Evolutionary conservation across 2,329 filamentous ascomycete genomes (phyloP).

Genomic region (Trichophyton rubrum): DNA sequence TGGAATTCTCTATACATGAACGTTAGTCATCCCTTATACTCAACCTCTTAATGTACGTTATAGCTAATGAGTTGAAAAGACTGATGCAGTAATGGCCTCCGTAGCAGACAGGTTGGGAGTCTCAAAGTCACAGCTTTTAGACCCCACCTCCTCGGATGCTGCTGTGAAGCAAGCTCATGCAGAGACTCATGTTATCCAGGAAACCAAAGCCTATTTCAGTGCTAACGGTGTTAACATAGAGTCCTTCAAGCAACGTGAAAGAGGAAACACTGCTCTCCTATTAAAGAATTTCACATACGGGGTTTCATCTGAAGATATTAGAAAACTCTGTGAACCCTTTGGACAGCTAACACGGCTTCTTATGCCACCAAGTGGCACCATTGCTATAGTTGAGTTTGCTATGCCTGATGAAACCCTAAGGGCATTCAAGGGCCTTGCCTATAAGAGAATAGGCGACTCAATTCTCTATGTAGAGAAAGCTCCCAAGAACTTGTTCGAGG

Average conservation of each 20-base stretch:
- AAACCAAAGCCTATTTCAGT: conserved; percentile 84
- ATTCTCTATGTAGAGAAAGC: conserved; percentile 90
- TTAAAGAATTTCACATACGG: conserved; percentile 92
- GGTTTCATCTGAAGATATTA: conserved; percentile 65
- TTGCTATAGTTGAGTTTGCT: conserved; percentile 82
- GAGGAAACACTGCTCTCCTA: conserved; percentile 75
- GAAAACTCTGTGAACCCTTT: conserved; percentile 70
- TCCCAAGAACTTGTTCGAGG: conserved; percentile 63
- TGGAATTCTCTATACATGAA: conserved; percentile 99
- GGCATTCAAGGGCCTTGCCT: conserved; percentile 75
- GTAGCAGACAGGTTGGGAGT: conserved; percentile 77
- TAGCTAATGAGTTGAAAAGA: conserved; percentile 20
- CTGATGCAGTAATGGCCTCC: conserved; percentile 81
- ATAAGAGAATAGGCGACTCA: conserved; percentile 80
- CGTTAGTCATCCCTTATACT: conserved; percentile 35
- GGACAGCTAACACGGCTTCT: conserved; percentile 69
- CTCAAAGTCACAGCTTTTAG: conserved; percentile 78
- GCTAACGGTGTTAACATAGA: conserved; percentile 83
- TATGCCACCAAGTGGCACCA: conserved; percentile 86
- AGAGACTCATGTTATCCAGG: conserved; percentile 90
- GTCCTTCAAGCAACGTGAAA: conserved; percentile 71
- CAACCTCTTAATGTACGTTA: background rate
- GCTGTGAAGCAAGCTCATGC: conserved; percentile 94
- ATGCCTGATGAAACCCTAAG: conserved; percentile 66
- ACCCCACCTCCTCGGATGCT: conserved; percentile 90